phyloP scores from a whole-genome alignment of 805 yeast species.

The Cyberlindnera xylosilytica region DNA sequence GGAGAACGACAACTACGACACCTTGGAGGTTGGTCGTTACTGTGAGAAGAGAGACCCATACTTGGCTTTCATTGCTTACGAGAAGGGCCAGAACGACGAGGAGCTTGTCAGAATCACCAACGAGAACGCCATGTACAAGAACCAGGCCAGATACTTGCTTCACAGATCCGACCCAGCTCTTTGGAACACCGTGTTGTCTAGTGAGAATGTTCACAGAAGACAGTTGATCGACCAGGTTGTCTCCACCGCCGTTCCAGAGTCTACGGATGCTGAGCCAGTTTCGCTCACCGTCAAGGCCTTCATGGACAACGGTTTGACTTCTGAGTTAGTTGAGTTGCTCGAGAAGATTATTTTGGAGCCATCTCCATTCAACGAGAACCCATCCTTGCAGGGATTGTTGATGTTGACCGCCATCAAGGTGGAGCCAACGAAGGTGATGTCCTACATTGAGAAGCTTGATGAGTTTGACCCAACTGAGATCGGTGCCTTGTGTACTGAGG shows the following conservation, averaged over 20 bases:
- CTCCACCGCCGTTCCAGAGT: conserved; percentile 93
- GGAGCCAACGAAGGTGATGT: conserved; percentile 78
- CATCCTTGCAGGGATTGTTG: conserved; percentile 89
- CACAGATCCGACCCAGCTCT: conserved; percentile 80
- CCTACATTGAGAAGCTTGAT: conserved; percentile 85
- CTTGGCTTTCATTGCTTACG: conserved; percentile 95
- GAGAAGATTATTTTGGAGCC: conserved; percentile 97
- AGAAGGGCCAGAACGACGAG: conserved; percentile 88
- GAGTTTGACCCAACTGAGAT: conserved; percentile 91
- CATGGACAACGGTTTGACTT: conserved; percentile 91
- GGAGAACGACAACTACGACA: conserved; percentile 86
- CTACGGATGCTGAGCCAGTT: conserved; percentile 88
- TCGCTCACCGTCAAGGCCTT: conserved; percentile 92
- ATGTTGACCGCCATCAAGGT: conserved; percentile 94
- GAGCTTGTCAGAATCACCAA: conserved; percentile 91
- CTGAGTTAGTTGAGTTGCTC: conserved; percentile 87
- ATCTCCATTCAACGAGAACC: conserved; percentile 93
- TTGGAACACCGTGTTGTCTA: conserved; percentile 76
- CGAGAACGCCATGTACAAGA: conserved; percentile 96
- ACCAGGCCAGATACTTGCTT: conserved; percentile 95
- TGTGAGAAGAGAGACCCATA: conserved; percentile 99
- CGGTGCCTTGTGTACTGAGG: conserved; percentile 87
- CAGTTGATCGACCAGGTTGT: conserved; percentile 91
- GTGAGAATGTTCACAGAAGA: conserved; percentile 82
- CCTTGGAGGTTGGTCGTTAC: conserved; percentile 94